These are phyloP conservation scores for Myxozyma monticola DNA, from an alignment of 805 yeast species.

Conservation along the genomic window DNA sequence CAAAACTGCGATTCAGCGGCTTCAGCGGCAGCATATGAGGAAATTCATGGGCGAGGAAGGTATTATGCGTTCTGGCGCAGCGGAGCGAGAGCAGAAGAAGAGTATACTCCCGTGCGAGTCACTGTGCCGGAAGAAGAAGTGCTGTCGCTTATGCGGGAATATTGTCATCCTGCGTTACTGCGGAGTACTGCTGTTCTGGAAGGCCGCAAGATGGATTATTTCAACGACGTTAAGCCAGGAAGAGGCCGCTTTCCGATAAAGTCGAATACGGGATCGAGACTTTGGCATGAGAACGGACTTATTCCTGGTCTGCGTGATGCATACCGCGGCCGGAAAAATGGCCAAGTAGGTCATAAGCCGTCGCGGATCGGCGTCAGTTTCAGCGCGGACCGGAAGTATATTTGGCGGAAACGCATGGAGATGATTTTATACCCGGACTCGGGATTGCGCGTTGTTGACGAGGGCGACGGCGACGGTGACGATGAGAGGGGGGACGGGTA, in stretches of 20 bases:
- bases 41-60: background rate
- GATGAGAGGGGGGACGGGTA: background rate
- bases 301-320: background rate
- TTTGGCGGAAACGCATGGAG: conserved; percentile 24
- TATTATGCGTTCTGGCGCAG: too few species aligned
- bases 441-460: conserved; percentile 4
- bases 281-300: background rate
- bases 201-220: conserved; percentile 2
- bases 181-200: conserved; percentile 13
- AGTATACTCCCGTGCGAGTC: background rate
- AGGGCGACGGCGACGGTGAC: too few species aligned
- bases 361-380: background rate
- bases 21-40: too few species aligned
- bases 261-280: background rate
- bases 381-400: conserved; percentile 20
- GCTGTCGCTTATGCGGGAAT: conserved; percentile 5
- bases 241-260: background rate
- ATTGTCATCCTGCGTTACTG: conserved; percentile 8
- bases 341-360: background rate
- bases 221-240: background rate
- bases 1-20: too few species aligned
- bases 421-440: conserved; percentile 13
- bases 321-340: background rate
- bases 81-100: background rate
- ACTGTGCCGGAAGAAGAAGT: conserved; percentile 4